phyloP scores from a whole-genome alignment of 2,329 filamentous ascomycete genomes.

The Penicillium fuscoglaucum region DNA sequence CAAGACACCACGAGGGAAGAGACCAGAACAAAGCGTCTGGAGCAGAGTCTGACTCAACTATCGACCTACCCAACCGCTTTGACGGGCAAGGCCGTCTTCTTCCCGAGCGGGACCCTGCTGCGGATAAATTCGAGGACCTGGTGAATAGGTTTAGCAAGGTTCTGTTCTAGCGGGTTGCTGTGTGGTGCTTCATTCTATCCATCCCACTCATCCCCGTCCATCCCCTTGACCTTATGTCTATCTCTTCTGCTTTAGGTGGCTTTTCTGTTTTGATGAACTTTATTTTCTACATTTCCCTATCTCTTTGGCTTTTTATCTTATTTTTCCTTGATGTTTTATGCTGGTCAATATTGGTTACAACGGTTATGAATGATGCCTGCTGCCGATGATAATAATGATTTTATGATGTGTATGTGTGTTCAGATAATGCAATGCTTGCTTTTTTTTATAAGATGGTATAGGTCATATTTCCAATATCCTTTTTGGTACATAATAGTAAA shows the following conservation, averaged over 20 bases:
- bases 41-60: constrained; percentile 45
- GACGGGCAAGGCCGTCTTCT: constrained; percentile 44
- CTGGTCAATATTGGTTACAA: not conserved
- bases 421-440: constrained; percentile 9
- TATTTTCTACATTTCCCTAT: not conserved
- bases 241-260: not conserved
- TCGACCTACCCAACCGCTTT: constrained; percentile 48
- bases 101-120: constrained; percentile 35
- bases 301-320: not conserved
- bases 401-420: constrained; percentile 14
- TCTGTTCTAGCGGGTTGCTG: constrained; percentile 21
- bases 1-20: not conserved
- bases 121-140: constrained; percentile 39
- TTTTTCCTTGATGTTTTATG: not conserved
- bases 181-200: not conserved
- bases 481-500: not conserved
- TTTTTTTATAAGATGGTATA: not conserved
- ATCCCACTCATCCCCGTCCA: not conserved
- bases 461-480: not conserved
- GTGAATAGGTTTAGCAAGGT: constrained; percentile 33
- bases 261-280: not conserved
- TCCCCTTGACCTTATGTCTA: not conserved
- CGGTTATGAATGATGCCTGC: constrained; percentile 3
- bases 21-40: constrained; percentile 14
- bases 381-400: constrained; percentile 20